A percentile compares a stretch with the other conserved stretches of the same genome.
phyloP scores from a whole-genome alignment of 2,329 filamentous ascomycete species.

The Colletotrichum spaethianum region DNA sequence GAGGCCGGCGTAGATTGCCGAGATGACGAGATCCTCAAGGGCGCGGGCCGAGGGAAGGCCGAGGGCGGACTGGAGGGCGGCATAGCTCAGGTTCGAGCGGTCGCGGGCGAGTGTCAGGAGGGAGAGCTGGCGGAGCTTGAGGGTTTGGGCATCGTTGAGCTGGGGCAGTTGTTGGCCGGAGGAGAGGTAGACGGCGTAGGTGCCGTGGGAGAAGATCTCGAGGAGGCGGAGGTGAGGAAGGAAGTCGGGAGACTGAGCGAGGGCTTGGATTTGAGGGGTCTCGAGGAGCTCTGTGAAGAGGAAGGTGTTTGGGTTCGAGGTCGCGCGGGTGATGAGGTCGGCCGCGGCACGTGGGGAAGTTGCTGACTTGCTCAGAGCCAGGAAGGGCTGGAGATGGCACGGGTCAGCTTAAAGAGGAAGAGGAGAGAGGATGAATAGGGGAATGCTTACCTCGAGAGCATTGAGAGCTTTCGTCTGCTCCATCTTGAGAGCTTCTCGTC shows the following conservation, averaged over 20 bases:
- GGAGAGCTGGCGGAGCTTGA: conserved; percentile 92
- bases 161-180: conserved; percentile 68
- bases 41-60: conserved; percentile 76
- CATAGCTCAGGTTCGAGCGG: conserved; percentile 79
- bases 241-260: conserved; percentile 74
- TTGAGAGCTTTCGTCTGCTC: conserved; percentile 80
- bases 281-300: conserved; percentile 95
- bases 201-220: conserved; percentile 93
- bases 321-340: conserved; percentile 89
- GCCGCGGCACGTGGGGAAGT: conserved; percentile 86
- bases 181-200: conserved; percentile 80
- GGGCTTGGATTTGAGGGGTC: conserved; percentile 82
- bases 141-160: conserved; percentile 79
- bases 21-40: conserved; percentile 89
- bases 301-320: conserved; percentile 89
- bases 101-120: conserved; percentile 85
- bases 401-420: neutral
- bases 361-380: conserved; percentile 89
- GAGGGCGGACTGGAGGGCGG: conserved; percentile 75
- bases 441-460: conserved; percentile 69
- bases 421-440: neutral
- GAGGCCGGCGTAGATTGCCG: conserved; percentile 88
- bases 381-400: conserved; percentile 80
- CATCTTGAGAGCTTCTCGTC: conserved; percentile 63
- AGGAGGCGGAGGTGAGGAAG: conserved; percentile 78